Evolutionary conservation across 2,329 filamentous ascomycete genomes (phyloP), one percentile per base, ranked within the genome.

Genomic region (Aureobasidium subglaciale): DNA sequence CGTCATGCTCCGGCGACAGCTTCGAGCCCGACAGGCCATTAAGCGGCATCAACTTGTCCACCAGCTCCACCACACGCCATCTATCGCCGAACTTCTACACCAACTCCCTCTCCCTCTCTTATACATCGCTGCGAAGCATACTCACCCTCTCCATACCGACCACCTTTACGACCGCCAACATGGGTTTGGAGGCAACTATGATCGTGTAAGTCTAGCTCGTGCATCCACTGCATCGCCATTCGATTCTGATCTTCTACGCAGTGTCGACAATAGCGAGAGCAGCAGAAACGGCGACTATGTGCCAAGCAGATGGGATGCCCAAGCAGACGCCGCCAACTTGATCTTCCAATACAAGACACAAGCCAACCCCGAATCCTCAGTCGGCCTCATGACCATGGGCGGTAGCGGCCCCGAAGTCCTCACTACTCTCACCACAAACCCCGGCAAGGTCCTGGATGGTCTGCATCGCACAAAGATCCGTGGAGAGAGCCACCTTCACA

Each of bases 131-230:
- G 27, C n/a, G 18, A 54, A 34, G 50, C 50, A 35, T 29, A 27
- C 4, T 10, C 18, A 15, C 25, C 20, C 15, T 20, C 10, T 29
- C 11, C 38, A 7, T 4, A 18, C 8, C 38, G 5, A 18, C 22
- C 10, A 40, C 20, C 25, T 15, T 13, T 41, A 56, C 49, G 61
- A 66, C 72, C 72, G 75, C 72, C 84, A 91, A 80, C 69, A 99
- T 99, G 93, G 88, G 86, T 75, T 86, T 99, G 75, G 93, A 99
- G 85, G 95, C 93, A 77, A 95, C 95, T 61, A 97, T 99, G 91
- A 89, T 99, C 73, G 86, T 97, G 81, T 78, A 69, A 22, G 71
- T 61, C 48, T 38, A 56, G 25, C 55, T 56, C 59, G 52, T 54
- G 42, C 41, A 48, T 3, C 11, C 56, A 25, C 15, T 24, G 15